phyloP scores from a whole-genome alignment of 805 yeast species.

The Spathaspora arborariae region DNA sequence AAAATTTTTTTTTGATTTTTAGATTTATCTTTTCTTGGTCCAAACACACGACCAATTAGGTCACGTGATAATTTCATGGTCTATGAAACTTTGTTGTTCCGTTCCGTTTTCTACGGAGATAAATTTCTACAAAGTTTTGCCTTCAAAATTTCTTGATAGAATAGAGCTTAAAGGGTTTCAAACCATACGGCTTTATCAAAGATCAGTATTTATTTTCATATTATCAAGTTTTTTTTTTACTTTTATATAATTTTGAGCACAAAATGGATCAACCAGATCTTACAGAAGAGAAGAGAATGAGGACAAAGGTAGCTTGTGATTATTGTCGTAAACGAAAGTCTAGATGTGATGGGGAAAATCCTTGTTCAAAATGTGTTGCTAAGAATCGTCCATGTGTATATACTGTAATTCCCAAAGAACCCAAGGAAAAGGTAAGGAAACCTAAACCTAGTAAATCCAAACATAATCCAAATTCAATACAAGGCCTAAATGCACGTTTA shows the following conservation, averaged over 20 bases:
- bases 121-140: background rate
- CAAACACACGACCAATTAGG: background rate
- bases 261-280: background rate
- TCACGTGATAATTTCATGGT: background rate
- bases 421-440: constrained; percentile 13
- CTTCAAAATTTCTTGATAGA: background rate
- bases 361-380: constrained; percentile 40
- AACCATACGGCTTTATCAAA: background rate
- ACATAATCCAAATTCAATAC: constrained; percentile 2
- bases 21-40: background rate
- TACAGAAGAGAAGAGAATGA: constrained; percentile 6
- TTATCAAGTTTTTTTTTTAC: background rate
- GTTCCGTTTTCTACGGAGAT: background rate
- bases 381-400: constrained; percentile 29
- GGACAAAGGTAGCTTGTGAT: constrained; percentile 40
- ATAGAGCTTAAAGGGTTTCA: background rate
- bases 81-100: background rate
- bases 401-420: constrained; percentile 11
- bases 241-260: background rate
- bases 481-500: constrained; percentile 12
- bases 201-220: background rate
- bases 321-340: constrained; percentile 46
- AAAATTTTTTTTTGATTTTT: background rate
- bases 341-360: constrained; percentile 46
- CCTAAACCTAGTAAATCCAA: constrained; percentile 6